A percentile compares a stretch with the other conserved stretches of the same genome.
Conservation (phyloP, 192 early-diverging fungal genomes). For the Linnemannia elongata region DNA sequence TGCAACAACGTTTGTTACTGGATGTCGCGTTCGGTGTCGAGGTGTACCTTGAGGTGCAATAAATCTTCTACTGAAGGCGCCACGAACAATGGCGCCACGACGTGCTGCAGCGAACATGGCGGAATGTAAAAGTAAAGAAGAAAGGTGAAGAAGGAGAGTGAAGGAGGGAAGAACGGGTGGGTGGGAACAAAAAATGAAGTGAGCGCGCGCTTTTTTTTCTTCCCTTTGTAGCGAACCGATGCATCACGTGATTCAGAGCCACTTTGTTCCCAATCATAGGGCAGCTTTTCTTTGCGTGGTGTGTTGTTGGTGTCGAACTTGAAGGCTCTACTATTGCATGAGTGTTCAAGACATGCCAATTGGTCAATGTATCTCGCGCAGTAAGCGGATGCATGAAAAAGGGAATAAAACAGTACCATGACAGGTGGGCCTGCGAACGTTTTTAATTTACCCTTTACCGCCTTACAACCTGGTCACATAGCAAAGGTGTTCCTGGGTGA, state of each 20-base stretch:
- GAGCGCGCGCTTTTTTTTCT: background rate
- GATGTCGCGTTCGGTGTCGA: background rate
- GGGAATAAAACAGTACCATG: no score
- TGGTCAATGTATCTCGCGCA: no score
- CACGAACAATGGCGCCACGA: background rate
- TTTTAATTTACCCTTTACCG: no score
- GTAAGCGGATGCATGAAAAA: no score
- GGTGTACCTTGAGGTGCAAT: background rate
- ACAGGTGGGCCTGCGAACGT: no score
- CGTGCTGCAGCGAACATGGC: constrained; percentile 6
- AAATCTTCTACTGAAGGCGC: background rate
- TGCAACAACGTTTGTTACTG: background rate
- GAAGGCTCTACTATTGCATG: background rate
- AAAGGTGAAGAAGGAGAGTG: background rate
- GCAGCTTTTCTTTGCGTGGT: background rate
- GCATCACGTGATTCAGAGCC: background rate
- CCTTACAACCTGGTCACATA: no score
- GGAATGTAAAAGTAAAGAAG: background rate
- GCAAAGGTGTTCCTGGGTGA: no score
- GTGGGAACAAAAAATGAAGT: background rate
- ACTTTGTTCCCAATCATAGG: background rate
- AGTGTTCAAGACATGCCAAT: no score
- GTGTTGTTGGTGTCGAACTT: background rate
- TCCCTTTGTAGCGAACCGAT: background rate
- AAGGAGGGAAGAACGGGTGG: background rate